Evolutionary conservation across 257 asterid species (phyloP), one percentile per base, ranked within the genome.

Genomic region (Mentha longifolia): DNA sequence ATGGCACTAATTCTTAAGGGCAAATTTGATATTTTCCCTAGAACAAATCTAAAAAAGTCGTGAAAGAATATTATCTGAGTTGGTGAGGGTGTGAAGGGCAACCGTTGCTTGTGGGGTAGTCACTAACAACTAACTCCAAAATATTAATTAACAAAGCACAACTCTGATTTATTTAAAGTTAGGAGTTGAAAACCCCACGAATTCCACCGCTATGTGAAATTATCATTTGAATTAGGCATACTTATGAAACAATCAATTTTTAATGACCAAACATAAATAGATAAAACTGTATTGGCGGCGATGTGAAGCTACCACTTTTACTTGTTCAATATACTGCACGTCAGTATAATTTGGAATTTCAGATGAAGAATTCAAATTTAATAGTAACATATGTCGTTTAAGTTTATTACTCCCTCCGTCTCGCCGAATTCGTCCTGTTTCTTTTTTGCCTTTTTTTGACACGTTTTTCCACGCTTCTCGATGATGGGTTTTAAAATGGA

Each of bases 91-190:
- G 19, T 13, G 31, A 57, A 13, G 42, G 41, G 39, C 39, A 35
- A 6, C 5, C 39, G 41, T 28, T 12, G 37, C 16, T 57, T 57
- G 63, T 57, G 41, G 63, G 63, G 63, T 12, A 57, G 14, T 57
- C 11, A 57, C 62, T 57, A 57, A 22, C 61, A 20, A 57, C 62
- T 56, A 56, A 56, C 63, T 57, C 28, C 20, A 37, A 28, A 28
- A 57, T 57, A 57, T 12, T 25, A 10, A 22, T 54, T 54, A 57
- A 28, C 41, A 57, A 57, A 57, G 22, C 19, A 56, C 2, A 28
- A 19, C 30, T 9, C 30, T 52, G 4, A 56, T 12, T 12, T 11
- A 14, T 25, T 5, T 11, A 25, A 56, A 25, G 41, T 57, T 57
- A 6, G 41, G 63, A 28, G 42, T 13, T 28, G 42, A 28, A 5